Evolutionary conservation across 352 stramenopile species (phyloP).

Genomic region (Phytophthora hibernalis): DNA sequence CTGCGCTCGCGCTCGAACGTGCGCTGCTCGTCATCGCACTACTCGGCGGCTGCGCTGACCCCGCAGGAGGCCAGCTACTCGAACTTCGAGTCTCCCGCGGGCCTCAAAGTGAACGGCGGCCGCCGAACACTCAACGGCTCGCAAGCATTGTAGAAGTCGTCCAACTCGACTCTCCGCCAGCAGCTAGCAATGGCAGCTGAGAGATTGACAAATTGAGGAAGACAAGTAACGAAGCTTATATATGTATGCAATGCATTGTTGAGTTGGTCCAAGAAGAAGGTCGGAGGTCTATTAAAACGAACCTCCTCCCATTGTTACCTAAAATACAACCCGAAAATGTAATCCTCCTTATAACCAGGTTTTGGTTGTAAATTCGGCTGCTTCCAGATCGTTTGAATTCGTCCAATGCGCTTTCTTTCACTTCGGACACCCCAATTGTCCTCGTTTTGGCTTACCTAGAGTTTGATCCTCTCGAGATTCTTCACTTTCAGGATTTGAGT

Average conservation of each 20-base stretch:
- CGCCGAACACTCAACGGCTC: slow-evolving; percentile 48
- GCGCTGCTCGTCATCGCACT: slow-evolving; percentile 68
- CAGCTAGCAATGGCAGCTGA: slow-evolving; percentile 5
- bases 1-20: slow-evolving; percentile 68
- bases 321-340: too few species aligned
- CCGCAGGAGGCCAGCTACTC: slow-evolving; percentile 74
- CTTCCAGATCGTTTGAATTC: too few species aligned
- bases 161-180: neutral
- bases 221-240: slow-evolving; percentile 30
- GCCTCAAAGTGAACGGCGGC: slow-evolving; percentile 36
- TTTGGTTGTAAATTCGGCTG: too few species aligned
- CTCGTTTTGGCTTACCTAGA: too few species aligned
- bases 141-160: slow-evolving; percentile 26
- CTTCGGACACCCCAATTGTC: too few species aligned
- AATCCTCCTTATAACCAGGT: too few species aligned
- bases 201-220: slow-evolving; percentile 10
- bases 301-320: too few species aligned
- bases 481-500: too few species aligned
- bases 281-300: too few species aligned
- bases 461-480: too few species aligned
- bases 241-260: slow-evolving; percentile 32
- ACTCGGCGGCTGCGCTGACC: slow-evolving; percentile 46
- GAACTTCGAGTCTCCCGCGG: slow-evolving; percentile 80
- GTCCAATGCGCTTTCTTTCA: too few species aligned
- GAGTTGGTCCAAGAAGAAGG: too few species aligned